Evolutionary conservation across 1,139 yeast species (phyloP).

Genomic region (Pichia sp.): DNA sequence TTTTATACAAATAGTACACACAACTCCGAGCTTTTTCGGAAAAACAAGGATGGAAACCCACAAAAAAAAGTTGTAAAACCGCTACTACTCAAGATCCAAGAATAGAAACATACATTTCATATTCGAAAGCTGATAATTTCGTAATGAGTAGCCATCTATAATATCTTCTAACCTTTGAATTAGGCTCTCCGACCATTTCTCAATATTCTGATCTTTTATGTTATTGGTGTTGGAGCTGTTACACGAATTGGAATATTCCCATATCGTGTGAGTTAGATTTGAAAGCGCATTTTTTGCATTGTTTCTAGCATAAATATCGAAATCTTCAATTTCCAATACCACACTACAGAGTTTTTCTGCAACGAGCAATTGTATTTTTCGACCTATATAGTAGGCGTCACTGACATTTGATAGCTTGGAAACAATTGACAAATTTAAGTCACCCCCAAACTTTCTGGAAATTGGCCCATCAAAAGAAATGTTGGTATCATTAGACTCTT

Average conservation of each 20-base stretch:
- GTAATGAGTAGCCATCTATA: slow-evolving; percentile 28
- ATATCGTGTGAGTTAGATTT: slow-evolving; percentile 19
- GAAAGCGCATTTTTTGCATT: slow-evolving; percentile 18
- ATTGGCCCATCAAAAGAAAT: neutral
- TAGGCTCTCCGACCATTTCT: slow-evolving; percentile 24
- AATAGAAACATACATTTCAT: slow-evolving; percentile 16
- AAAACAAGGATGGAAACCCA: neutral
- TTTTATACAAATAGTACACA: no score
- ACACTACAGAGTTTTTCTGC: slow-evolving; percentile 24
- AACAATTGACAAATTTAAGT: slow-evolving; percentile 22
- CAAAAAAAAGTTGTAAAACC: neutral
- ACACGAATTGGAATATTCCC: slow-evolving; percentile 26
- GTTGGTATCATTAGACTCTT: slow-evolving; percentile 1
- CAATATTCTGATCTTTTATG: slow-evolving; percentile 17
- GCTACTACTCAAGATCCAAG: slow-evolving; percentile 12
- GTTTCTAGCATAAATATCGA: slow-evolving; percentile 18
- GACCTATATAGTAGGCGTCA: slow-evolving; percentile 34
- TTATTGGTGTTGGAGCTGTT: slow-evolving; percentile 23
- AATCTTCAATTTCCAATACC: slow-evolving; percentile 18
- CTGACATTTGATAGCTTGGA: slow-evolving; percentile 34
- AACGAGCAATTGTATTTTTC: slow-evolving; percentile 36
- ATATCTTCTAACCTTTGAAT: slow-evolving; percentile 21
- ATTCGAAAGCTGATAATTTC: slow-evolving; percentile 27
- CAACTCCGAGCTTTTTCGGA: neutral
- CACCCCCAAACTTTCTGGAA: neutral